Conservation (phyloP, 1,284 basidiomycete genomes). For the Apiotrichum gracile region DNA sequence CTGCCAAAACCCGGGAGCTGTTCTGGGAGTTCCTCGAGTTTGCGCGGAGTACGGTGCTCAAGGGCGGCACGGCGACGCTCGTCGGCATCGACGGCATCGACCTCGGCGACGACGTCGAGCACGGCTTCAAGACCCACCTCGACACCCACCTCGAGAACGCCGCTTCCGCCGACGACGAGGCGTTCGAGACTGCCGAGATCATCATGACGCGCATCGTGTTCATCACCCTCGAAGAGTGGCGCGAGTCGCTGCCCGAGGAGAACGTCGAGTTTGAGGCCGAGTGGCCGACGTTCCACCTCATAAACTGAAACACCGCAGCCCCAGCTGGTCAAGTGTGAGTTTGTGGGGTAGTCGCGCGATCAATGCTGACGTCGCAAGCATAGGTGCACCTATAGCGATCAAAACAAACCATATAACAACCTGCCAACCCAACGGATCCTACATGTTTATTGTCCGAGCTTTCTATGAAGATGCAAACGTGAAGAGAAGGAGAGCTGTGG, state of each 20-base stretch:
- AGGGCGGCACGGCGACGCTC: not conserved
- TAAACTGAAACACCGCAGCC: no score
- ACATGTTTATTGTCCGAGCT: no score
- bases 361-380: no score
- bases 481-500: no score
- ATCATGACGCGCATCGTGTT: not conserved
- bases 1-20: not conserved
- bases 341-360: no score
- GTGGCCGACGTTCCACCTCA: not conserved
- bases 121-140: not conserved
- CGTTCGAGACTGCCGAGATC: not conserved
- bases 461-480: no score
- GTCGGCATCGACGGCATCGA: not conserved
- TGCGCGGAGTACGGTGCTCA: not conserved
- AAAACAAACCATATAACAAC: no score
- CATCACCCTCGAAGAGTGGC: not conserved
- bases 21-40: not conserved
- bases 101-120: not conserved
- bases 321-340: no score
- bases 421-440: no score
- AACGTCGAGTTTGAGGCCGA: slow-evolving; percentile 2
- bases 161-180: not conserved
- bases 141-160: not conserved
- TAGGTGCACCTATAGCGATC: no score
- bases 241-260: not conserved